Evolutionary conservation across 73 alveolate genomes (phyloP), one percentile per base, ranked within the genome.

Genomic region (Tetrahymena borealis): DNA sequence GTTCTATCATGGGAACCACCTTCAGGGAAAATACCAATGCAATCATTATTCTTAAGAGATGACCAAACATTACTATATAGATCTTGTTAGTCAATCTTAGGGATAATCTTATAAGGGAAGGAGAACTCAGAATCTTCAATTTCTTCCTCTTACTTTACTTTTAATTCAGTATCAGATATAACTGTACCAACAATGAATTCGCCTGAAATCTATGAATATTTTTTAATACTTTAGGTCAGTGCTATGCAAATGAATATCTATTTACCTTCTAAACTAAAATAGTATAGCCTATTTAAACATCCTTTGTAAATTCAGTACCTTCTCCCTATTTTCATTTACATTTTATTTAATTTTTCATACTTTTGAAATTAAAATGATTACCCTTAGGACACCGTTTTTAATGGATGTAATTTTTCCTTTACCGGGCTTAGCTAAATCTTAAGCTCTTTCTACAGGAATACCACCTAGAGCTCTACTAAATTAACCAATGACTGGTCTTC

Each of bases 1-100:
- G 99, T 94, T 38, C 97, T 92, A 97, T 98, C 99, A 94, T 98
- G 99, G n/a, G 99, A 98, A 12, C 99, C 99, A 38, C 99, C 99
- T 95, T 98, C 99, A 2, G 99, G 99, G 96, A 98, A 98, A 38
- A 98, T 98, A 37, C 99, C 99, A 31, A 98, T 96, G 33, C 99
- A 97, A 85, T 97, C 91, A 12, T 98, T 99, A 60, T 97, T 94
- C 33, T 90, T 93, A 78, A 98, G 95, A 38, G 97, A 97, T 35
- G 91, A 78, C 94, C 95, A 94, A 32, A 98, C 99, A 78, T 96
- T 96, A 90, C 97, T 98, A 91, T 96, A 98, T 91, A 98, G 97
- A 33, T 94, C 94, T 2, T 98, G 91, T 94, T 98, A 96, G 93
- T 98, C 99, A 12, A 98, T 92, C 96, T 98, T 98, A 32, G 99